These are phyloP conservation scores for Blastosporella zonata DNA, from an alignment of 1,284 basidiomycete genomes.

Conservation along the genomic window DNA sequence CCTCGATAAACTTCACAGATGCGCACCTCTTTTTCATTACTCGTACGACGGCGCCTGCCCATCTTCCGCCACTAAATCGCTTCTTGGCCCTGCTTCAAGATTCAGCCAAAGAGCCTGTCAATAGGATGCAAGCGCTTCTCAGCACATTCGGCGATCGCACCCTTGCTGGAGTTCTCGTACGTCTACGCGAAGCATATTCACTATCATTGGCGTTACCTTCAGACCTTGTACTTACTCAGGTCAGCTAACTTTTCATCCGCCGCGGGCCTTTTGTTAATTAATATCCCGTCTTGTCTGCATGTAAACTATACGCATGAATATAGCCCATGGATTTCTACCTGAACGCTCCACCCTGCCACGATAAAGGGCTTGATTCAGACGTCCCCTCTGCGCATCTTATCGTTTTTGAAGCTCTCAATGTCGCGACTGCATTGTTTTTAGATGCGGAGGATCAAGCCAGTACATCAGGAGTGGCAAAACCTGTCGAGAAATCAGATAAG, in stretches of 20 bases:
- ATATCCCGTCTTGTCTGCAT: conserved; percentile 21
- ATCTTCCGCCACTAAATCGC: conserved; percentile 35
- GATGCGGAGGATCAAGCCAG: conserved; percentile 20
- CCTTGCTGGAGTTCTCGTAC: conserved; percentile 19
- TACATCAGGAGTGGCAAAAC: neutral
- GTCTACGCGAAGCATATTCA: conserved; percentile 26
- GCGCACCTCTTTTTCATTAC: conserved; percentile 41
- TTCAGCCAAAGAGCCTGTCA: neutral
- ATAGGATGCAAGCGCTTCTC: conserved; percentile 19
- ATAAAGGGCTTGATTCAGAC: conserved; percentile 18
- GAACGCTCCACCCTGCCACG: conserved; percentile 20
- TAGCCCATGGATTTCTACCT: conserved; percentile 37
- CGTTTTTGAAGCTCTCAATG: conserved; percentile 29
- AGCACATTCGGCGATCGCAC: conserved; percentile 18
- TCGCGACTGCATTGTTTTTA: conserved; percentile 28
- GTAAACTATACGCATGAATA: conserved; percentile 22
- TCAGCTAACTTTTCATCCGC: conserved; percentile 30
- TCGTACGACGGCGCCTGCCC: conserved; percentile 34
- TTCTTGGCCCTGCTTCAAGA: conserved; percentile 14
- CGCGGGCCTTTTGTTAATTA: conserved; percentile 21
- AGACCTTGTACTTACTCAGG: conserved; percentile 38
- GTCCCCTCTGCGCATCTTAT: conserved; percentile 19
- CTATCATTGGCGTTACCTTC: conserved; percentile 29
- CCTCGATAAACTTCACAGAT: conserved; percentile 16
- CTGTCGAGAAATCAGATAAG: conserved; percentile 8